Base-by-base conservation (phyloP, 768 basidiomycete genomes). In the Collybia mongolica region DNA sequence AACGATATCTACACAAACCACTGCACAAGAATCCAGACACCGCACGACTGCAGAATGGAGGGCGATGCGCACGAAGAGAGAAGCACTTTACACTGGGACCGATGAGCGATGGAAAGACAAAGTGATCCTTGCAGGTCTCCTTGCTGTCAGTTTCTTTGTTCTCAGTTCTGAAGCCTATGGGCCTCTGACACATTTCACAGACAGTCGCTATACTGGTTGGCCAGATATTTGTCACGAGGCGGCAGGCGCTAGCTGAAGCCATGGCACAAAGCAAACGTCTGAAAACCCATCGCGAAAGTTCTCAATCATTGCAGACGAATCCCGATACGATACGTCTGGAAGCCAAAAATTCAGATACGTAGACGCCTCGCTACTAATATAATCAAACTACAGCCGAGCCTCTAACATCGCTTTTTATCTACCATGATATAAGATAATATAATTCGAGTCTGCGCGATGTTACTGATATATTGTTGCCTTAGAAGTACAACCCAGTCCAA, bases 71-170 rank as follows among this genome's bases (percentile, higher is more conserved):
- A 70, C 69, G 51, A 68, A 54, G 69, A 75, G 61, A 36, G 65
- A 70, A 53, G 69, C 74, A n/a, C 67, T 81, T 20, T 74, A 82
- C 59, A 68, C 76, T 2, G 80, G 77, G 32, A 73, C 77, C 15
- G 83, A 88, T 55, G 87, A 89, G 41, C 71, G 77, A 24, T 84
- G 82, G 82, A 87, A 85, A 62, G 87, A 88, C 59, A 66, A 75
- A 35, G 52, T 83, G 12, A 78, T 90, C 44, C 40, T 87, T 6
- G 73, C 73, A n/a, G 77, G 77, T 6, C 71, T 83, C 2, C 45
- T 82, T 19, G 56, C 79, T 28, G 87, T 87, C 56, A 53, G 74
- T 65, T 18, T 54, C 56, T 37, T 12, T 51, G 40, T 46, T 41
- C 41, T 39, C 38, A 12, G 5, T 0, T 42, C 35, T 23, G 18